Percentiles rank a stretch among this genome's conserved stretches.
Conservation (phyloP, 331 rosid genomes). For the Rhamnella rubrinervis region DNA sequence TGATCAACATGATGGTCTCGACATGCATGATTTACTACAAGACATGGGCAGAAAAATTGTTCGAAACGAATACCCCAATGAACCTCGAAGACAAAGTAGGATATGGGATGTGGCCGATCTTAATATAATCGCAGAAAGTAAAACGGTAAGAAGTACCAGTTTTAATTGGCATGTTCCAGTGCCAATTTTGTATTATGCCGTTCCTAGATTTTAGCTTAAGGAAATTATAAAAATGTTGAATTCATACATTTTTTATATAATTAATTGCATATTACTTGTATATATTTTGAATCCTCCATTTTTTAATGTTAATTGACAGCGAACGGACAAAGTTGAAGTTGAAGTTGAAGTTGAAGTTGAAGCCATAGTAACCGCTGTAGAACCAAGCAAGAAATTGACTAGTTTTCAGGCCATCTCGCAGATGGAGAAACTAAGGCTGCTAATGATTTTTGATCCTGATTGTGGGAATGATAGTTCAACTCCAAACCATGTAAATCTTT, state of each 20-base stretch:
- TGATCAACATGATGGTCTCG: no score
- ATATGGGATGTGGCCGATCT: not conserved
- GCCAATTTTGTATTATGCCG: not conserved
- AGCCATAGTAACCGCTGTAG: not conserved
- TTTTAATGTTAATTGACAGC: not conserved
- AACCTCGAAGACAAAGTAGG: not conserved
- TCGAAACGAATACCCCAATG: not conserved
- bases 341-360: no score
- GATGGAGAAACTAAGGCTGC: not conserved
- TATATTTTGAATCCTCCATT: not conserved
- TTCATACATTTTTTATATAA: not conserved
- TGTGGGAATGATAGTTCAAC: not conserved
- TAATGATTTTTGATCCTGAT: not conserved
- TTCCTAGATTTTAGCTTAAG: no score
- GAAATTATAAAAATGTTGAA: not conserved
- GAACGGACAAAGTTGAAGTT: not conserved
- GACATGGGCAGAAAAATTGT: not conserved
- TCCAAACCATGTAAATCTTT: not conserved
- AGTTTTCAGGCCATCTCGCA: not conserved
- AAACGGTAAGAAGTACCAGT: not conserved
- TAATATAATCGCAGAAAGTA: no score
- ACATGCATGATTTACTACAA: slow-evolving; percentile 11
- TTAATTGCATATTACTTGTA: not conserved
- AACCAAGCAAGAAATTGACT: not conserved
- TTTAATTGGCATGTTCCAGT: not conserved